Percentiles rank a stretch among this genome's conserved stretches.
Conservation (phyloP, 2,329 filamentous ascomycete genomes). For the Monilinia aucupariae region DNA sequence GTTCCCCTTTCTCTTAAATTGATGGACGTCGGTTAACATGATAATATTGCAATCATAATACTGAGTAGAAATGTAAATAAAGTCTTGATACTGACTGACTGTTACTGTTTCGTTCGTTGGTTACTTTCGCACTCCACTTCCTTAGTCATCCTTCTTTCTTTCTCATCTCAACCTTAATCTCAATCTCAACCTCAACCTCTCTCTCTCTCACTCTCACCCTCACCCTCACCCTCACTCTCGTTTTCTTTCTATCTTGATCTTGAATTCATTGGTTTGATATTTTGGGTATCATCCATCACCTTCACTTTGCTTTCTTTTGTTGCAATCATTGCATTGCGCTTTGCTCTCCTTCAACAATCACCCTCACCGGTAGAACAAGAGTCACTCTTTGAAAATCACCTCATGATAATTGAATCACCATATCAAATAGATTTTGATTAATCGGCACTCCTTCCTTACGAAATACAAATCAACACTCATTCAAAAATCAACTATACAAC, state of each 20-base stretch:
- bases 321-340: conserved; percentile 4
- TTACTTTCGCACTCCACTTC: no score
- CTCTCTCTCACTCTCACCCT: no score
- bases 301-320: not conserved
- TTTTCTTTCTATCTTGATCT: not conserved
- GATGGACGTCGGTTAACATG: not conserved
- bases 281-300: conserved; percentile 2
- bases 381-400: not conserved
- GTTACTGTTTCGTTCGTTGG: no score
- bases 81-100: no score
- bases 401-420: not conserved
- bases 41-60: no score
- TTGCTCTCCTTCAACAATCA: conserved; percentile 9
- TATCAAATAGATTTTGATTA: not conserved
- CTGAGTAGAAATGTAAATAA: no score
- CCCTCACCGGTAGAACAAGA: not conserved
- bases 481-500: not conserved
- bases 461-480: not conserved
- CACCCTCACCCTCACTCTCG: not conserved
- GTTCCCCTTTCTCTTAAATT: not conserved
- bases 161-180: not conserved
- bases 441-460: not conserved
- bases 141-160: not conserved
- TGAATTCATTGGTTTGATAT: not conserved
- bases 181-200: conserved; percentile 2